phyloP scores from a whole-genome alignment of 495 filamentous ascomycete genomes.

The Pyrenula massariospora region DNA sequence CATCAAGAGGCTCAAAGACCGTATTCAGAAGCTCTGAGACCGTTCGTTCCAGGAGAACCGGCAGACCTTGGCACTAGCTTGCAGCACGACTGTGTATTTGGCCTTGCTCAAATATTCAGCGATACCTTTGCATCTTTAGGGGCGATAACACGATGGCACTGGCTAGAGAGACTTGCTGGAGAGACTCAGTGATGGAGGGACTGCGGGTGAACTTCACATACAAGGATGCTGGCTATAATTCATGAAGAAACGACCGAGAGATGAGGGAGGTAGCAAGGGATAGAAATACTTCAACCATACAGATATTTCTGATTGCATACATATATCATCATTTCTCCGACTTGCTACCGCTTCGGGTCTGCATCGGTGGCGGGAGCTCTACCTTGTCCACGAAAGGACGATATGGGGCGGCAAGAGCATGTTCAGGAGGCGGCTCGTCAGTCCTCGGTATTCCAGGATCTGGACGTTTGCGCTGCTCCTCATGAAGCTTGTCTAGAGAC shows the following conservation, averaged over 20 bases:
- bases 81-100: too few relatives aligned
- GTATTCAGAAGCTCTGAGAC: background rate
- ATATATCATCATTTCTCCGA: background rate
- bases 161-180: too few relatives aligned
- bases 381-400: constrained; percentile 55
- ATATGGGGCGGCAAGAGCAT: constrained; percentile 62
- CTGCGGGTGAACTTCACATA: too few relatives aligned
- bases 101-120: too few relatives aligned
- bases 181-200: too few relatives aligned
- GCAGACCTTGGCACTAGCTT: too few relatives aligned
- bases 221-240: too few relatives aligned
- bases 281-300: background rate
- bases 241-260: background rate
- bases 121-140: too few relatives aligned
- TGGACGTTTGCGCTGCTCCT: constrained; percentile 59
- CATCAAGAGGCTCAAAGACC: background rate
- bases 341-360: background rate
- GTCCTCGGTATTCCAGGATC: constrained; percentile 39
- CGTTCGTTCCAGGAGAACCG: background rate
- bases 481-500: constrained; percentile 69
- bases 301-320: too few relatives aligned
- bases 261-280: too few relatives aligned
- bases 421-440: constrained; percentile 34
- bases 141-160: too few relatives aligned
- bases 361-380: constrained; percentile 27